Base-by-base conservation (phyloP, 2,329 filamentous ascomycete species). In the Cladosporium sp. region DNA sequence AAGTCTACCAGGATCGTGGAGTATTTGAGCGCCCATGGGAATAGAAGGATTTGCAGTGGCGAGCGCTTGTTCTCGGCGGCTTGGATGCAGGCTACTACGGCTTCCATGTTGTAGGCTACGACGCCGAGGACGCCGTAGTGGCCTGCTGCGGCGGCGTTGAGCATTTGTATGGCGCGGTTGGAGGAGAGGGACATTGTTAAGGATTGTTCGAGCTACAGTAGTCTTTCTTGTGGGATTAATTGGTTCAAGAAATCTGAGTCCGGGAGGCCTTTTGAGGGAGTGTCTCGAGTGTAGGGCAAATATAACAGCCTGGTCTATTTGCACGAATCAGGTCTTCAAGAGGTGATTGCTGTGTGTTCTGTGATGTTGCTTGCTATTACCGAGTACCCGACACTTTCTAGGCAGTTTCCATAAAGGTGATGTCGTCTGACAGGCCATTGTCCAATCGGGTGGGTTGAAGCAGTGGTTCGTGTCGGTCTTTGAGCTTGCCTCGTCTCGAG, bases 11-110 rank as follows among this genome's bases (percentile, higher is more conserved):
- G 77, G 21, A 81, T 74, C 64, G 84, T 84, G 3, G 87, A 87
- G 78, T 90, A 91, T 68, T 88, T 80, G 62, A 91, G 83, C 0
- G 89, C 88, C 90, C 90, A 92, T 24, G 90, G 90, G 78, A 92
- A 92, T 70, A 92, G 85, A 30, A 90, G 86, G 71, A 92, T 87
- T 81, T 92, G 90, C 67, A 88, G 84, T 0, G 90, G 89, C 0
- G 88, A 89, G 57, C 81, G 81, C 68, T 88, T 88, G 30, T 84
- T 83, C 78, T 91, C 89, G 67, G 90, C 90, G 10, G 90, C 90
- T 70, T 85, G 84, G 57, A 91, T 87, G 3, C 87, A 88, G 1
- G 88, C 89, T 30, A 91, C 80, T 70, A 92, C 88, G 58, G 86
- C 87, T 79, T 92, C 90, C 66, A 91, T 80, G 74, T 92, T 78